A percentile compares a stretch with the other conserved stretches of the same genome.
Evolutionary conservation across 2,329 filamentous ascomycete species (phyloP).

Genomic region (Fusarium hostae): DNA sequence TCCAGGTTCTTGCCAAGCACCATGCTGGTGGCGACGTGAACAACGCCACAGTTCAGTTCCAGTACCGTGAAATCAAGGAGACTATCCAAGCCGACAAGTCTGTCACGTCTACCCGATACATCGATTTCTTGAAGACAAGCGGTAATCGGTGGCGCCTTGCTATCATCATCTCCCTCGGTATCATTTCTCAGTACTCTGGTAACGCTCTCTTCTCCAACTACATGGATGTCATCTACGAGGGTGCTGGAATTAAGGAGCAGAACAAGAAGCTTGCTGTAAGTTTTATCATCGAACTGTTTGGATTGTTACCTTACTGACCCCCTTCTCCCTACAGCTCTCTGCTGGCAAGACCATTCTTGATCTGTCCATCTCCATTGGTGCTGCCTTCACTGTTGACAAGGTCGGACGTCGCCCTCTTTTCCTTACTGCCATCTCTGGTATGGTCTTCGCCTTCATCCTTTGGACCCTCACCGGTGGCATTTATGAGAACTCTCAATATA

Average conservation of each 20-base stretch:
- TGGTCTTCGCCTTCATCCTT: constrained; percentile 59
- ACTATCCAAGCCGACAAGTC: constrained; percentile 69
- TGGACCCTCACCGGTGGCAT: constrained; percentile 65
- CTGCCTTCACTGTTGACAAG: constrained; percentile 61
- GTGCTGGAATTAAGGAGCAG: constrained; percentile 68
- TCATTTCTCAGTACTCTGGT: constrained; percentile 76
- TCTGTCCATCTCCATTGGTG: constrained; percentile 66
- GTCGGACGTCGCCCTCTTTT: constrained; percentile 66
- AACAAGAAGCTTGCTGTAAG: constrained; percentile 65
- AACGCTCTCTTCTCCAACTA: constrained; percentile 76
- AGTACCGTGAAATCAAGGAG: constrained; percentile 74
- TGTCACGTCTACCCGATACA: constrained; percentile 61
- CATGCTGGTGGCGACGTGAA: constrained; percentile 70
- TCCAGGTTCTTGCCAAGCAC: constrained; percentile 69
- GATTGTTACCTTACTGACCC: neutral
- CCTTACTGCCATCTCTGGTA: constrained; percentile 60
- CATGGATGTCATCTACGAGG: constrained; percentile 69
- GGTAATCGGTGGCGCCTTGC: constrained; percentile 73
- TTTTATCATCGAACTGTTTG: neutral
- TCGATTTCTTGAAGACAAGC: constrained; percentile 70
- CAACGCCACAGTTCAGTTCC: constrained; percentile 71
- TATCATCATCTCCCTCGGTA: constrained; percentile 70
- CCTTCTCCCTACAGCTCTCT: constrained; percentile 45
- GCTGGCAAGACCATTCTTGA: constrained; percentile 70
- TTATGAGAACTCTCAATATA: constrained; percentile 57